Evolutionary conservation across 2,329 filamentous ascomycete genomes (phyloP).

Genomic region (Xylaria sp.): DNA sequence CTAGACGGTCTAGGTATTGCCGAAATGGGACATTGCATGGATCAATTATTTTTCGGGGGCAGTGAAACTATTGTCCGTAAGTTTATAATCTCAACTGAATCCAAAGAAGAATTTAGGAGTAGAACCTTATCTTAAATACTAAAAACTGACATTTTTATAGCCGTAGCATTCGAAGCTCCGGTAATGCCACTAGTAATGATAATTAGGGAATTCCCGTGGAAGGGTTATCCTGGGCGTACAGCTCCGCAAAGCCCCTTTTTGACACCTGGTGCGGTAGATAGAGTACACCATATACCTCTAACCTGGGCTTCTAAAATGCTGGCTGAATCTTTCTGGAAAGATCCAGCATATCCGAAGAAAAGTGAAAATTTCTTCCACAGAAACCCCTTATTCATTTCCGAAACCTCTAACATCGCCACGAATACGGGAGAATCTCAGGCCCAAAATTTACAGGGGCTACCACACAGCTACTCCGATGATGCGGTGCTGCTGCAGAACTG

Average conservation of each 20-base stretch:
- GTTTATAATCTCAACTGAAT: not conserved
- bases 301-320: slow-evolving; percentile 5
- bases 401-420: too few species aligned
- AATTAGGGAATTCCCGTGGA: too few species aligned
- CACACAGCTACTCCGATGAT: not conserved
- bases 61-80: not conserved
- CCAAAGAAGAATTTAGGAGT: not conserved
- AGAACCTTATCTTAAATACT: not conserved
- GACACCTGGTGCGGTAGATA: not conserved
- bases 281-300: not conserved
- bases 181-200: not conserved
- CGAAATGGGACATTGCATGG: not conserved
- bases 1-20: not conserved
- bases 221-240: too few species aligned
- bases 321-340: not conserved
- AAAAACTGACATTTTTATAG: not conserved
- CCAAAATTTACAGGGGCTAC: too few species aligned
- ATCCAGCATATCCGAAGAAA: not conserved
- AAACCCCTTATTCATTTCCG: not conserved
- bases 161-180: not conserved
- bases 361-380: slow-evolving; percentile 4
- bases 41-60: not conserved
- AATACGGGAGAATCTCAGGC: not conserved
- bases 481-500: not conserved
- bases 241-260: not conserved